Base-by-base conservation (phyloP, 345 rosid genomes). In the Excoecaria cochinchinensis region DNA sequence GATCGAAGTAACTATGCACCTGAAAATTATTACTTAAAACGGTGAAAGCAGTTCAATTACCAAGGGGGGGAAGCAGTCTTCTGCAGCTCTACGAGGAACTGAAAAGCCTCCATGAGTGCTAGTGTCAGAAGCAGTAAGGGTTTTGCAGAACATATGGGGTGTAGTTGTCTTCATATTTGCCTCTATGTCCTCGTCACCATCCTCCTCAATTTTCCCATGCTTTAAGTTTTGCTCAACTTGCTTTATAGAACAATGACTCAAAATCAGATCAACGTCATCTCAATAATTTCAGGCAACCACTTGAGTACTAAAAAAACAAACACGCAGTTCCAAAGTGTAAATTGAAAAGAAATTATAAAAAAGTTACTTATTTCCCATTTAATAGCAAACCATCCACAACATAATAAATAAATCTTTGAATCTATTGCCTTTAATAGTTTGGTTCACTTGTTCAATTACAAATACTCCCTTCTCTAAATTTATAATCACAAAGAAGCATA, bases 21-120 rank as follows among this genome's bases (percentile, higher is more conserved):
- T 3, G 11, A 19, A 65, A n/a, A 48, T 7, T 5, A 60, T 17
- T 3, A 36, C 9, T 38, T 9, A 6, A 4, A 62, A 74, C n/a
- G 44, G 36, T 11, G 39, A 19, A 51, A 15, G 77, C 63, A 65
- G 10, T 44, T 1, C 16, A 25, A 63, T 78, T 88, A 96, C 99
- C 95, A 96, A 81, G 70, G 99, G 97, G 74, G 97, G 97, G 84
- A 96, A 96, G 87, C 99, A 96, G 81, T 96, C 99, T 80, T 96
- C 99, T 2, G 99, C 99, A 68, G 99, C 99, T 65, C 99, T 90
- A 24, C 99, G 92, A 68, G 99, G 99, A 59, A 96, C 98, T 46
- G 98, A 96, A 82, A 96, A 96, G 52, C 99, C 98, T 17, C 99
- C 99, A 81, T 96, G 99, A 17, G 99, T 96, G 82, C 99, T 93